Evolutionary conservation across 345 rosid genomes (phyloP).

Genomic region (Eucalyptus pauciflora): DNA sequence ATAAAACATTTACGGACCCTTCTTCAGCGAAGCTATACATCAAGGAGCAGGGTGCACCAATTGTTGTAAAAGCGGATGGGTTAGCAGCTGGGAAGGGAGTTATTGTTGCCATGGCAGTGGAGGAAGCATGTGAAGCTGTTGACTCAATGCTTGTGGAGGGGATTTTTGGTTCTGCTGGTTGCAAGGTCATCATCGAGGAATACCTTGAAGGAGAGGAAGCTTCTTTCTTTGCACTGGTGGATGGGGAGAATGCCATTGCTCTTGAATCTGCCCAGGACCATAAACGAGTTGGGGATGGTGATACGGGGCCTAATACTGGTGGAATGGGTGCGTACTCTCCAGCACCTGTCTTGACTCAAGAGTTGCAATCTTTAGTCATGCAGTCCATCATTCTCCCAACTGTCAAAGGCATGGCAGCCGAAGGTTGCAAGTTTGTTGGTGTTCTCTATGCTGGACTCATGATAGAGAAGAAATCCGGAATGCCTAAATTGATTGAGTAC

Average conservation of each 20-base stretch:
- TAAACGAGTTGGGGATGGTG: conserved; percentile 96
- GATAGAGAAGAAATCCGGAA: conserved; percentile 88
- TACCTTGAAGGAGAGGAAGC: conserved; percentile 94
- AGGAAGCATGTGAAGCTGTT: conserved; percentile 81
- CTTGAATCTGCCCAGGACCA: conserved; percentile 96
- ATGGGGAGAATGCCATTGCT: conserved; percentile 89
- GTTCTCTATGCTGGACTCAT: conserved; percentile 89
- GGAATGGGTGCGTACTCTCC: conserved; percentile 98
- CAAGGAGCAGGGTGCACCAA: conserved; percentile 70
- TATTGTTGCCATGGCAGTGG: conserved; percentile 62
- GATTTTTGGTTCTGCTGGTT: conserved; percentile 83
- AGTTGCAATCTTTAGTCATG: conserved; percentile 67
- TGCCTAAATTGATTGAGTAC: conserved; percentile 95
- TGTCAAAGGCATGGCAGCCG: conserved; percentile 84
- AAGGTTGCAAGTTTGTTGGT: conserved; percentile 89
- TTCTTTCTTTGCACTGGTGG: conserved; percentile 86
- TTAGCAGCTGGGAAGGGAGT: conserved; percentile 98
- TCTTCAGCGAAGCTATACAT: conserved; percentile 62
- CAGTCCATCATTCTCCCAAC: conserved; percentile 78
- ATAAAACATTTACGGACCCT: conserved; percentile 54
- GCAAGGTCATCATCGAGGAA: conserved; percentile 66
- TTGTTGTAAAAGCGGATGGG: conserved; percentile 90
- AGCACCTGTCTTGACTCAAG: conserved; percentile 71
- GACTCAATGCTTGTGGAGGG: conserved; percentile 79
- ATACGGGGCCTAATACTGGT: conserved; percentile 92